Evolutionary conservation across 108 stramenopile species (phyloP), one percentile per base, ranked within the genome.

Genomic region (Licmophora abbreviata): DNA sequence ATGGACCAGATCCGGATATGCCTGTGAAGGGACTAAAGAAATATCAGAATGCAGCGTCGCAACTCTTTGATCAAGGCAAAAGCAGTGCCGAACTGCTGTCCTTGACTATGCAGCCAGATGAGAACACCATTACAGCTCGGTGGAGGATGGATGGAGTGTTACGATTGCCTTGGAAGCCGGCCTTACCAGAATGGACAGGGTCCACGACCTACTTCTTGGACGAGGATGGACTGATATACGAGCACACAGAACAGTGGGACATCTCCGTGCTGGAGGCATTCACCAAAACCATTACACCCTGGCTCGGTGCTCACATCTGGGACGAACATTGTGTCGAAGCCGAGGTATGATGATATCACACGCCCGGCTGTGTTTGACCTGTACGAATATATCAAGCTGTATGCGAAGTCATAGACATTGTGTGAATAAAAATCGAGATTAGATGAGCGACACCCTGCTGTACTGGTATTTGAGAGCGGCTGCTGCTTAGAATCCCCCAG

Each of bases 1-100:
- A 72, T 54, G 81, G 81, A 0, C 90, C 90, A 0, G 90, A 92
- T 63, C 90, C 90, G 0, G 90, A 92, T 58, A 92, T 92, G 90
- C 90, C 90, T 8, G 85, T 92, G 1, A 28, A 61, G 14, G 90
- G 90, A 1, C 47, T 92, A 23, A 54, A 84, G 11, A 92, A 92
- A 48, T 92, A 88, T 49, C 31, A 85, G 25, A 63, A 67, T 30
- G 85, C 90, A 12, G 76, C 81, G n/a, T 71, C 72, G 12, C 76
- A 83, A 28, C 51, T 92, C 15, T 92, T 92, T 56, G 83, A 85
- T 52, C 48, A 49, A 2, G 42, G 38, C 11, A 21, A 50, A 17
- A 85, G 83, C 45, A 54, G 48, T n/a, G 83, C 88, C 5, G 63
- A 62, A 33, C 42, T 83, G 24, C 24, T 69, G 21, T 61, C 64